These are phyloP conservation scores for Auricularia cornea DNA, from an alignment of 768 basidiomycete genomes.

Conservation along the genomic window DNA sequence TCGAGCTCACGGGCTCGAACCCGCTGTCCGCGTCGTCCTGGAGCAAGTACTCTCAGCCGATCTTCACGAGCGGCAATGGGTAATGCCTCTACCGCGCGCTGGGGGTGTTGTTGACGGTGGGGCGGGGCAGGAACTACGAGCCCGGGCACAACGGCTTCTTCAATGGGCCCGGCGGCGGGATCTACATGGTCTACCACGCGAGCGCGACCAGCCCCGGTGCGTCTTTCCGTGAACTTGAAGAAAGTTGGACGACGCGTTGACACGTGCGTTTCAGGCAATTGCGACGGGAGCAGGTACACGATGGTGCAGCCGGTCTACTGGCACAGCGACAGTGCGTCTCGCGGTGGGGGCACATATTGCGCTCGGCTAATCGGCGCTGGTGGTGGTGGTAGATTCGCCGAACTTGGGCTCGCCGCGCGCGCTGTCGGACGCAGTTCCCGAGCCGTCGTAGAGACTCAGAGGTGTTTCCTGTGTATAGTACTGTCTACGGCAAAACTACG, in stretches of 20 bases:
- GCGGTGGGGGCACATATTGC: no score
- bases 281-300: slow-evolving; percentile 8
- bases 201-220: slow-evolving; percentile 4
- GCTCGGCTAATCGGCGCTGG: not conserved
- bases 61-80: slow-evolving; percentile 1
- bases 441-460: not conserved
- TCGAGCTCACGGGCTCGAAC: slow-evolving; percentile 6
- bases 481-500: no score
- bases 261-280: not conserved
- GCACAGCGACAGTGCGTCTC: slow-evolving; percentile 4
- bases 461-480: no score
- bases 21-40: slow-evolving; percentile 4
- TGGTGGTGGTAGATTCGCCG: not conserved
- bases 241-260: no score
- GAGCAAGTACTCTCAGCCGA: slow-evolving; percentile 2
- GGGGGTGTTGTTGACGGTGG: no score
- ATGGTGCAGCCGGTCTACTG: slow-evolving; percentile 7
- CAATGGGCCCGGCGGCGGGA: slow-evolving; percentile 3
- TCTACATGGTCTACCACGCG: slow-evolving; percentile 6
- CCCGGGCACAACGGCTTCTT: slow-evolving; percentile 10
- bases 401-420: not conserved
- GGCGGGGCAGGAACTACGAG: slow-evolving; percentile 3
- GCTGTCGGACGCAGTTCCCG: not conserved
- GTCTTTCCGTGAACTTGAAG: not conserved
- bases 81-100: not conserved